These are phyloP conservation scores for Ophiostoma quercus DNA, from an alignment of 2,329 filamentous ascomycete genomes.

Conservation along the genomic window DNA sequence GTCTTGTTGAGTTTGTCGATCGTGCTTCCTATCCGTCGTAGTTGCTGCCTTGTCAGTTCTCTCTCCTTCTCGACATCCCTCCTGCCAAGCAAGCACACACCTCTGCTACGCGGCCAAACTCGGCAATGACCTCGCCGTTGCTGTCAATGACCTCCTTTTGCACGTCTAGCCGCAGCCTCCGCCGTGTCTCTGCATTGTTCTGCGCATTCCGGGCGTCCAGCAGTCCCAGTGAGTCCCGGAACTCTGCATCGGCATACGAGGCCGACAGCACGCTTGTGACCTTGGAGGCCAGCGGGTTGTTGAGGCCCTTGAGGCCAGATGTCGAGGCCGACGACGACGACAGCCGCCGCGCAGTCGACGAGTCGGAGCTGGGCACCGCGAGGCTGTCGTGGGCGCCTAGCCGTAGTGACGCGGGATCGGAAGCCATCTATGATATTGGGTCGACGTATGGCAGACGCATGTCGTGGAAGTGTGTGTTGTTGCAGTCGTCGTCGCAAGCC, in stretches of 20 bases:
- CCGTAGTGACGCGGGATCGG: constrained; percentile 18
- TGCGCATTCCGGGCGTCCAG: constrained; percentile 65
- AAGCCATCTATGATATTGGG: constrained; percentile 24
- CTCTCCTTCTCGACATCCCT: no score
- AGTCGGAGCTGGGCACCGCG: neutral
- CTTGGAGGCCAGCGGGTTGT: constrained; percentile 66
- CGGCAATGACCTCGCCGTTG: constrained; percentile 81
- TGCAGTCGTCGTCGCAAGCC: neutral
- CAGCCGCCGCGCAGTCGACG: constrained; percentile 32
- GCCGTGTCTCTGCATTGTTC: constrained; percentile 72
- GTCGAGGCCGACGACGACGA: constrained; percentile 28
- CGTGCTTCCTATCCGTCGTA: constrained; percentile 73
- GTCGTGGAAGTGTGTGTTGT: neutral
- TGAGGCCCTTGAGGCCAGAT: constrained; percentile 30
- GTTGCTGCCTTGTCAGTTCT: constrained; percentile 56
- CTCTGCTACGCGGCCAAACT: constrained; percentile 86
- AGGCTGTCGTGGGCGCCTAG: constrained; percentile 16
- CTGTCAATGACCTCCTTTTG: constrained; percentile 90
- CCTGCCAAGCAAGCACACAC: constrained; percentile 42
- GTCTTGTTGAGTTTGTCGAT: constrained; percentile 73
- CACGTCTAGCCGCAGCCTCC: constrained; percentile 73
- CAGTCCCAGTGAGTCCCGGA: constrained; percentile 74
- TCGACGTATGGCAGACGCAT: constrained; percentile 19
- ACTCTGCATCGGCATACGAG: constrained; percentile 88
- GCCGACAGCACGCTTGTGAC: constrained; percentile 81